Base-by-base conservation (phyloP, 2,329 filamentous ascomycete species). In the Pyrenochaeta sp. region DNA sequence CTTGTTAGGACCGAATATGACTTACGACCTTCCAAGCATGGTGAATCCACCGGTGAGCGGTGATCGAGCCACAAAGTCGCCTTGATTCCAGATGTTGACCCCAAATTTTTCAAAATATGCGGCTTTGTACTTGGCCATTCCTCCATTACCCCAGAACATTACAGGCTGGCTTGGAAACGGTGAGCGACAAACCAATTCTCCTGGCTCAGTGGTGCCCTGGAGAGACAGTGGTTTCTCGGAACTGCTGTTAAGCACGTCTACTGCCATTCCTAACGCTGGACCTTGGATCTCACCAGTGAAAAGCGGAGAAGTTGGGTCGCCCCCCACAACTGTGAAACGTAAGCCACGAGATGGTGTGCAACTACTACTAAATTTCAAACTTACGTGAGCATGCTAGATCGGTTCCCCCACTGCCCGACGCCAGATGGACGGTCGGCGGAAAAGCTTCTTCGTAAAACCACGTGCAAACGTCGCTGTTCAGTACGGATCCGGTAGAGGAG, bases 401-500 rank as follows among this genome's bases (percentile, higher is more conserved):
- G 5, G 24, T 27, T 4, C 24, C 24, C 4, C 24, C 24, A 11
- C 24, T 27, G 5, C 5, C 9, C 5, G 24, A 27, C 4, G 9
- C 9, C 5, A 27, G 24, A 5, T 27, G 24, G 24, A 13, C 24
- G 5, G 11, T 10, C 4, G 4, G 4, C 5, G 24, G 24, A 11
- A 27, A 1, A 55, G 38, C 6, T 66, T 73, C 66, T 15, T 41
- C 44, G 54, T 77, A 77, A 61, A 77, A 77, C 70, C 74, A 79
- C 27, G 68, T 60, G 41, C 74, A 77, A 36, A 77, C 72, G 18
- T 73, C 68, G 4, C 65, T 54, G 1, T 74, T 71, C 7, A 78
- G 59, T 2, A 74, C 71, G 4, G 74, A 72, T 10, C 76, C 76
- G 2, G 74, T 77, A 2, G 74, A 77, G 31, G 75, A 75, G 5